Percentiles rank a stretch among this genome's conserved stretches.
Evolutionary conservation across 148 eudicot species (phyloP).

Genomic region (Drosera capensis): DNA sequence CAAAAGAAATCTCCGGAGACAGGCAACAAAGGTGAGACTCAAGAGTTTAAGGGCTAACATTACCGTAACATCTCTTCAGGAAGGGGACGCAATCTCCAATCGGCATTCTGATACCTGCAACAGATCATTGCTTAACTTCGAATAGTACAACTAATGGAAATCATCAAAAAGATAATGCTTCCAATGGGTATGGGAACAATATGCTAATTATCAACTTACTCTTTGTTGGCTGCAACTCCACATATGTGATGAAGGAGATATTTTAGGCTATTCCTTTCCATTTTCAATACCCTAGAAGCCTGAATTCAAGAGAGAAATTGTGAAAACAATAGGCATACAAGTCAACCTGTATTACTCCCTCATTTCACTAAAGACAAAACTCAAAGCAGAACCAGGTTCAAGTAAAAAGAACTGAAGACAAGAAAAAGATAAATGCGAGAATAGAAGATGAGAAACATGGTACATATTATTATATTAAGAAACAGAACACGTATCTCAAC

Average conservation of each 20-base stretch:
- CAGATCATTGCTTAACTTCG: constrained; percentile 3
- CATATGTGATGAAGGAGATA: constrained; percentile 71
- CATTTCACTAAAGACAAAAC: too few relatives aligned
- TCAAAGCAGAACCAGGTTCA: too few relatives aligned
- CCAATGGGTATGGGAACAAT: background rate
- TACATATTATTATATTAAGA: too few relatives aligned
- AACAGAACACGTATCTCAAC: too few relatives aligned
- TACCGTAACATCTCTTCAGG: constrained; percentile 86
- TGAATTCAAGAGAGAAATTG: constrained; percentile 11
- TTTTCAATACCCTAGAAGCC: constrained; percentile 86
- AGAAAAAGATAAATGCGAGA: too few relatives aligned
- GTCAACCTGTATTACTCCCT: too few relatives aligned
- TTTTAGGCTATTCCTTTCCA: constrained; percentile 88
- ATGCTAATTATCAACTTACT: constrained; percentile 29
- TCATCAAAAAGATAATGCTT: too few relatives aligned
- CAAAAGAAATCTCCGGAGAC: background rate
- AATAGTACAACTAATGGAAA: background rate
- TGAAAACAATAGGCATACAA: background rate
- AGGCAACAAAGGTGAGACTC: constrained; percentile 3
- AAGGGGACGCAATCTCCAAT: constrained; percentile 96
- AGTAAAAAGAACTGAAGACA: too few relatives aligned
- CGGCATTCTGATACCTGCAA: constrained; percentile 92
- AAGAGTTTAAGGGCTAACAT: background rate
- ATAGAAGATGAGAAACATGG: too few relatives aligned
- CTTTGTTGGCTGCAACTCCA: constrained; percentile 80